These are phyloP conservation scores for Cryptococcus floricola DNA, from an alignment of 1,284 basidiomycete species.

Conservation along the genomic window DNA sequence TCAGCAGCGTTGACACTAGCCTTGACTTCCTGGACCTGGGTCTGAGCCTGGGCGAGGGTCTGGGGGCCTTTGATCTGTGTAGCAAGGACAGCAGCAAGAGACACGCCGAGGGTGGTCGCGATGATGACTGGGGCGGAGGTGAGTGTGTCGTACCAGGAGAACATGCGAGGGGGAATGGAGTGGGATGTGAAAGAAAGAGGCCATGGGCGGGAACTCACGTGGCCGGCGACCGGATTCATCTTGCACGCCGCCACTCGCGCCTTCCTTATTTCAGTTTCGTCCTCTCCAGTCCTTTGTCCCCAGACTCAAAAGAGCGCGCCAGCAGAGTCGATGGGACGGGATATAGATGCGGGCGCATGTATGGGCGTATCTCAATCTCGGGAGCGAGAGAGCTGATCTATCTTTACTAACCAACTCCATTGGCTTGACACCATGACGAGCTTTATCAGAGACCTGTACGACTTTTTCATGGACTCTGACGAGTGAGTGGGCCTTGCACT, in stretches of 20 bases:
- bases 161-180: constrained; percentile 2
- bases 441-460: constrained; percentile 13
- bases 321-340: background rate
- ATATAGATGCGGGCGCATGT: background rate
- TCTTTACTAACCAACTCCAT: background rate
- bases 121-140: constrained; percentile 35
- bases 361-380: too few species aligned
- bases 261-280: background rate
- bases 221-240: too few species aligned
- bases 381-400: too few species aligned
- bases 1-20: constrained; percentile 14
- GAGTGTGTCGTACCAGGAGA: constrained; percentile 34
- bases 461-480: constrained; percentile 14
- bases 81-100: constrained; percentile 22
- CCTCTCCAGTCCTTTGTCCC: background rate
- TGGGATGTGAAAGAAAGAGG: background rate
- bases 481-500: constrained; percentile 13
- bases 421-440: constrained; percentile 6
- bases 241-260: too few species aligned
- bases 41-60: constrained; percentile 7
- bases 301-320: constrained; percentile 2
- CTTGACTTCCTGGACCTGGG: constrained; percentile 22
- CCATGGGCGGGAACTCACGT: background rate
- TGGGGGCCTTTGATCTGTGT: constrained; percentile 2
- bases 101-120: constrained; percentile 30